Base-by-base conservation (phyloP, 306 rosid genomes). In the Ormosia semicastrata region DNA sequence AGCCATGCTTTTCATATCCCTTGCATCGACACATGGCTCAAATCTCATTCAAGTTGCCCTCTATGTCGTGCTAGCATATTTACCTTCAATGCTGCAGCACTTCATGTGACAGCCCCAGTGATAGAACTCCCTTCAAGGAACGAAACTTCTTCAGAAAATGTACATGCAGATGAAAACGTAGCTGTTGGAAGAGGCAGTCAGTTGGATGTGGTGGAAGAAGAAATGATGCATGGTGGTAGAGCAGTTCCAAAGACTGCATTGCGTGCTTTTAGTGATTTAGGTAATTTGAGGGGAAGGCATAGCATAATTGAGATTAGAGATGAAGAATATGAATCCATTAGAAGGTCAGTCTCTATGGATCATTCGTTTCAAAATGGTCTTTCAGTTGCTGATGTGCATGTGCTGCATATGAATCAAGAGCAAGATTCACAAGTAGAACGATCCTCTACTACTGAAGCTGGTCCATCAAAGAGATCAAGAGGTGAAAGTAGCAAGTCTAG, bases 1-100 rank as follows among this genome's bases (percentile, higher is more conserved):
- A 92, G 89, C 70, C 99, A 95, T 59, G 97, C 97, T 76, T 95
- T 95, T 77, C 99, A 95, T 79, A 81, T 95, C 3, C 89, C 88
- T 1, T 95, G 99, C 81, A 93, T 95, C 49, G 99, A 93, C 66
- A 89, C 88, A n/a, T 95, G 99, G 99, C 93, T 95, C 68, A 88
- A 89, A 73, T 93, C 93, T 76, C 99, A 95, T 82, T 89, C 97
- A 8, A 93, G 76, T 75, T 95, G 99, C 85, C 99, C 99, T 13
- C 85, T 95, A 3, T 95, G 99, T 68, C 98, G 98, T 9, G 93
- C 99, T 1, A 83, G 73, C 40, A 78, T 93, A 5, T 83, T 90
- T 52, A 82, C 89, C 59, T 76, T 83, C 73, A 77, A 66, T 24
- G 77, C 89, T 36, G 69, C 84, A 2, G n/a, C 88, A 9, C 43